Percentiles rank a stretch among this genome's conserved stretches.
Evolutionary conservation across 768 basidiomycete species (phyloP).

Genomic region (Galerina sulciceps): DNA sequence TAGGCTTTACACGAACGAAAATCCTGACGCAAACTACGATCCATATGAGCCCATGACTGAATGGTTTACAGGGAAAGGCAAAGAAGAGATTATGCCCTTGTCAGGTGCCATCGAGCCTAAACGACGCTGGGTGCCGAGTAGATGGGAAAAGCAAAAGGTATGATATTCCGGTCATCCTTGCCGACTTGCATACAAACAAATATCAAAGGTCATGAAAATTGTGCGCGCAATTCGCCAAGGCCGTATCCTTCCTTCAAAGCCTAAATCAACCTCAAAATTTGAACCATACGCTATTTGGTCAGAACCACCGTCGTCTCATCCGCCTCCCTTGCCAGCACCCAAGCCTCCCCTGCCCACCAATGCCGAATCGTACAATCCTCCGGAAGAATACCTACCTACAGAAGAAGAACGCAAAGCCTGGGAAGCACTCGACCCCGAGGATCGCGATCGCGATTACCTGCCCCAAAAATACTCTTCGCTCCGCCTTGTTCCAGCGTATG

Average conservation of each 20-base stretch:
- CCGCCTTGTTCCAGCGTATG: constrained; percentile 90
- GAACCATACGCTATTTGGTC: constrained; percentile 92
- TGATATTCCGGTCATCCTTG: constrained; percentile 4
- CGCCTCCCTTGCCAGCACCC: constrained; percentile 92
- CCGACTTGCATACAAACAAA: background rate
- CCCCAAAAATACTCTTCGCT: constrained; percentile 85
- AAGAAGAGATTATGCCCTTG: constrained; percentile 93
- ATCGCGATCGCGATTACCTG: constrained; percentile 87
- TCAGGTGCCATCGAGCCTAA: constrained; percentile 94
- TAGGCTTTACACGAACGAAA: constrained; percentile 87
- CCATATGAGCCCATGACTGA: constrained; percentile 94
- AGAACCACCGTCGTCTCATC: constrained; percentile 69
- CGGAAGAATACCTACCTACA: constrained; percentile 92
- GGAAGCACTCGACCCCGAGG: constrained; percentile 84
- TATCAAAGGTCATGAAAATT: constrained; percentile 94
- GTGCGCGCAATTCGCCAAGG: constrained; percentile 98
- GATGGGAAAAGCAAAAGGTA: constrained; percentile 99
- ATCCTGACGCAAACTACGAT: constrained; percentile 88
- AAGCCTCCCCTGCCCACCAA: constrained; percentile 89
- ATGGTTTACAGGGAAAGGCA: constrained; percentile 97
- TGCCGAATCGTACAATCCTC: constrained; percentile 98
- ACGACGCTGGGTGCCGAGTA: constrained; percentile 94
- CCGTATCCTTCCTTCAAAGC: constrained; percentile 89
- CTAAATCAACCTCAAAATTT: constrained; percentile 69
- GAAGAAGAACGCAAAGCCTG: constrained; percentile 82